A percentile compares a stretch with the other conserved stretches of the same genome.
Evolutionary conservation across 2,329 filamentous ascomycete species (phyloP).

Genomic region (Exophiala mesophila): DNA sequence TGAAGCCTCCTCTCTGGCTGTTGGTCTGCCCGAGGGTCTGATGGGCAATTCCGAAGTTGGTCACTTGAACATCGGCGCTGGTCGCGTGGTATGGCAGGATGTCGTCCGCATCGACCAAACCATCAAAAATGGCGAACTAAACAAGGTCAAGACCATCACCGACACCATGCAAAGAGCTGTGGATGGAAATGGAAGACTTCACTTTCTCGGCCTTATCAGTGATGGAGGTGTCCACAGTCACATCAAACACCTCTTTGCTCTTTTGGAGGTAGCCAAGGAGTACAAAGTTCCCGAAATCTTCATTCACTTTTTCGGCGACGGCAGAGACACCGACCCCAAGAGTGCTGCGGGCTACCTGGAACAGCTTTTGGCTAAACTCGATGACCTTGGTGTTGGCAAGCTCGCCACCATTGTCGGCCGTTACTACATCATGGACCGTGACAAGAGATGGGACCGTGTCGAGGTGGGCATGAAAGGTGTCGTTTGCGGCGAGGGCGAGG

Average conservation of each 20-base stretch:
- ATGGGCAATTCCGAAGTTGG: slow-evolving; percentile 99
- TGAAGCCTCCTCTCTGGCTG: slow-evolving; percentile 91
- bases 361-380: slow-evolving; percentile 70
- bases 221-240: slow-evolving; percentile 97
- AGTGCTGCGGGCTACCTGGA: slow-evolving; percentile 84
- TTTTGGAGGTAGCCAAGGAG: slow-evolving; percentile 86
- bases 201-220: slow-evolving; percentile 86
- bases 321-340: slow-evolving; percentile 96
- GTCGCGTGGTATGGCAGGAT: slow-evolving; percentile 96
- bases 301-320: slow-evolving; percentile 99
- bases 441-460: slow-evolving; percentile 97
- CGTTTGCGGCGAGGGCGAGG: slow-evolving; percentile 79
- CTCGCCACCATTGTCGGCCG: slow-evolving; percentile 89
- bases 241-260: slow-evolving; percentile 83
- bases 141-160: slow-evolving; percentile 71
- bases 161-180: slow-evolving; percentile 73
- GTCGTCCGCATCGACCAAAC: slow-evolving; percentile 93
- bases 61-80: slow-evolving; percentile 96
- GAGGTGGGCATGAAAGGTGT: slow-evolving; percentile 86
- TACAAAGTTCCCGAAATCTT: slow-evolving; percentile 83
- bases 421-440: slow-evolving; percentile 99
- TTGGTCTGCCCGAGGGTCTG: slow-evolving; percentile 89
- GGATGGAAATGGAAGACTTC: slow-evolving; percentile 83
- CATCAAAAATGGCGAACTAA: slow-evolving; percentile 78
- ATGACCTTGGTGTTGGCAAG: slow-evolving; percentile 81